phyloP scores from a whole-genome alignment of 2,329 filamentous ascomycete species.

The Fusarium sulawesiense region DNA sequence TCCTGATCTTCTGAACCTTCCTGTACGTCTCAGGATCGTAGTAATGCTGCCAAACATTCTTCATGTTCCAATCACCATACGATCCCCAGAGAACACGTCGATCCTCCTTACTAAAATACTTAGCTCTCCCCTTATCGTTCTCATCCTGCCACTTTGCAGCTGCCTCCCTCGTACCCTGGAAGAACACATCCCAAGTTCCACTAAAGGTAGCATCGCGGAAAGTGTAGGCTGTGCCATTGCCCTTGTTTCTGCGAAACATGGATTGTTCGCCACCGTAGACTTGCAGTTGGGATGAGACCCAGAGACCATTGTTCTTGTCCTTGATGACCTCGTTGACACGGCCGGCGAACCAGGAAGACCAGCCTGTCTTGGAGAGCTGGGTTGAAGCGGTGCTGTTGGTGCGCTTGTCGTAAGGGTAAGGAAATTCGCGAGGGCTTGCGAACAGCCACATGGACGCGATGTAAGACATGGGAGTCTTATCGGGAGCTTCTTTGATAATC shows the following conservation, averaged over 20 bases:
- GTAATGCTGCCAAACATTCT: background rate
- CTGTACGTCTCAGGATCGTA: background rate
- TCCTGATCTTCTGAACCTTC: background rate
- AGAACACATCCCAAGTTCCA: background rate
- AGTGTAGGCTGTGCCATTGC: background rate
- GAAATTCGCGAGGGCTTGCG: background rate
- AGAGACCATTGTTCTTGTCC: fast-evolving
- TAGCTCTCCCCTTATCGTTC: background rate
- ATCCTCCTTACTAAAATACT: background rate
- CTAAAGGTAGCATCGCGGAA: background rate
- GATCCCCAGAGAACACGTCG: background rate
- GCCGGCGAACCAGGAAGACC: fast-evolving
- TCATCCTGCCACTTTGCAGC: fast-evolving
- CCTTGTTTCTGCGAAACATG: background rate
- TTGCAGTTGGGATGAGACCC: background rate
- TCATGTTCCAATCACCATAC: background rate
- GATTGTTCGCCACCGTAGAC: background rate
- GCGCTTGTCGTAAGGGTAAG: background rate
- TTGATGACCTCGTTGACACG: fast-evolving
- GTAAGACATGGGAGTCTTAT: background rate
- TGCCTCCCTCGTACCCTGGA: fast-evolving
- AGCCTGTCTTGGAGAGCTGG: background rate
- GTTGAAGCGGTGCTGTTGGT: background rate
- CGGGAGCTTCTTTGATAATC: too few species aligned
- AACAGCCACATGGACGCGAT: background rate